Conservation (phyloP, 2,329 filamentous ascomycete genomes). For the Aspergillus sp. region DNA sequence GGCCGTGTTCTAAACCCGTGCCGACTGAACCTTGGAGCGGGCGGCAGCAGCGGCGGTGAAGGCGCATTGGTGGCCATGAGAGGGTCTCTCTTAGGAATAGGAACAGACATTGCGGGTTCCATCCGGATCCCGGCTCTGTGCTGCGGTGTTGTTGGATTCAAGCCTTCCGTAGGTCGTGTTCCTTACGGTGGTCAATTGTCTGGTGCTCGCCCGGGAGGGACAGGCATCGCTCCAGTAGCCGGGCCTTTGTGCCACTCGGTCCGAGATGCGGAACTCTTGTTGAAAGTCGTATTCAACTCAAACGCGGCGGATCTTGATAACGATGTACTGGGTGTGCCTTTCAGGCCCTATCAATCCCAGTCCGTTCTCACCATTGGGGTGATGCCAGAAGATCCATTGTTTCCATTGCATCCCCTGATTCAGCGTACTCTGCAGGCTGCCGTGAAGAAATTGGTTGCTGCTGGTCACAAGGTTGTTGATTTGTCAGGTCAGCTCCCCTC, state of each 20-base stretch:
- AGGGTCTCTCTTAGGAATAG: constrained; percentile 24
- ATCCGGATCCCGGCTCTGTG: constrained; percentile 37
- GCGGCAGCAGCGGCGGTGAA: constrained; percentile 23
- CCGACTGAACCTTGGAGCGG: constrained; percentile 10
- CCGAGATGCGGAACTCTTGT: not conserved
- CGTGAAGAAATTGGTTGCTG: constrained; percentile 8
- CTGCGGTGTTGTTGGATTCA: constrained; percentile 36
- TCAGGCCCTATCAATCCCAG: not conserved
- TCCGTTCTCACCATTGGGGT: constrained; percentile 12
- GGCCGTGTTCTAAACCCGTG: constrained; percentile 17
- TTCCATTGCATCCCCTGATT: constrained; percentile 18
- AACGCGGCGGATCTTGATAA: constrained; percentile 2
- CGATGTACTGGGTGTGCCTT: not conserved
- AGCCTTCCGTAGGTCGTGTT: constrained; percentile 30
- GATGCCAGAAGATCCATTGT: constrained; percentile 13
- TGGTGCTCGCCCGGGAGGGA: constrained; percentile 19
- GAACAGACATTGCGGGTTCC: constrained; percentile 35
- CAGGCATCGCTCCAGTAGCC: not conserved
- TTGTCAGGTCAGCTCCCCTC: constrained; percentile 7
- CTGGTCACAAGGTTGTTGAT: constrained; percentile 16
- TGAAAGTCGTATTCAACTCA: not conserved
- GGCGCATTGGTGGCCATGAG: constrained; percentile 26
- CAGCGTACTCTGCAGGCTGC: constrained; percentile 11
- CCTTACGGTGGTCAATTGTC: constrained; percentile 29
- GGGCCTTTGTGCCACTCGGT: not conserved